Evolutionary conservation across 2,329 filamentous ascomycete genomes (phyloP).

Genomic region (Fusarium torreyae): DNA sequence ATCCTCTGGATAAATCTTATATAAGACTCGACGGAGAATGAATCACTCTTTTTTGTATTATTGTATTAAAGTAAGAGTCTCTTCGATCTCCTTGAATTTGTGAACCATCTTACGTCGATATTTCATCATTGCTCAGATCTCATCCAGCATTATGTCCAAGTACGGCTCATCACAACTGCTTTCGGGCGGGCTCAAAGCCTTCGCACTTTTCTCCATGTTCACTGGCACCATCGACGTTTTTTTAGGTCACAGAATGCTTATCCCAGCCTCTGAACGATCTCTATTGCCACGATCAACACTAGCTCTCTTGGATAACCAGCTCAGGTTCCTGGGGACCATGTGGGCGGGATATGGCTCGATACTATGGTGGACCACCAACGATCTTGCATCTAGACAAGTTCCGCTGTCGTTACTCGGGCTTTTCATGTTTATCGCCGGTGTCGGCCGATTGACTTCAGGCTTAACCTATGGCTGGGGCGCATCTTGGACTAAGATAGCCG

Average conservation of each 20-base stretch:
- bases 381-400: too few species aligned
- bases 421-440: too few species aligned
- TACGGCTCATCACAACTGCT: neutral
- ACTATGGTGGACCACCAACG: too few species aligned
- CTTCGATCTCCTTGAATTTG: too few species aligned
- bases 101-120: rapidly evolving
- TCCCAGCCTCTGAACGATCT: conserved; percentile 5
- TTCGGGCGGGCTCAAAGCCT: neutral
- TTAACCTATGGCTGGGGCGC: too few species aligned
- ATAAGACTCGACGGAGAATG: too few species aligned
- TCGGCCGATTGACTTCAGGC: too few species aligned
- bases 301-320: conserved; percentile 6
- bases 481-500: too few species aligned
- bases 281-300: conserved; percentile 4
- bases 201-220: conserved; percentile 14
- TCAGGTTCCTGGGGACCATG: too few species aligned
- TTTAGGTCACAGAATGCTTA: neutral
- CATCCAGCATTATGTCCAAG: neutral
- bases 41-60: too few species aligned
- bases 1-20: rapidly evolving
- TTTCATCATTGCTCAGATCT: rapidly evolving
- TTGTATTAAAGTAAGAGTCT: neutral
- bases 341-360: too few species aligned
- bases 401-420: too few species aligned
- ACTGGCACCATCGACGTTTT: conserved; percentile 1